Evolutionary conservation across 2,329 filamentous ascomycete genomes (phyloP).

Genomic region (Trichoderma arundinaceum): DNA sequence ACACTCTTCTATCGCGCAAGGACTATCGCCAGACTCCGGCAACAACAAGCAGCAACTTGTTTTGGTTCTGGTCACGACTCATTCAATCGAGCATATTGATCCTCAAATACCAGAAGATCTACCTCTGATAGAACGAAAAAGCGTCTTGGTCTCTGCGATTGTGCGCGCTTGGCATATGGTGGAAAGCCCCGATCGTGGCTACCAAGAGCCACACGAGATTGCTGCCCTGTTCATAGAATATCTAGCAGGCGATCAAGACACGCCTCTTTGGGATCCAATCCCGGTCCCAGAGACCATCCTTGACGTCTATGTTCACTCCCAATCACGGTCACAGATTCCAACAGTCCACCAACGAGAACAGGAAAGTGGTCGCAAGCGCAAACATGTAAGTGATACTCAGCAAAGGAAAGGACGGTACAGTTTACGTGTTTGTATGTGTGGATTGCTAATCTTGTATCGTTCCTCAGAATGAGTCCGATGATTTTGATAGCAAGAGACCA

Average conservation of each 20-base stretch:
- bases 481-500: constrained; percentile 40
- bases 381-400: constrained; percentile 48
- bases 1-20: constrained; percentile 43
- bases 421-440: background rate
- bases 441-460: background rate
- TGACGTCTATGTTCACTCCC: constrained; percentile 52
- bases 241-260: constrained; percentile 44
- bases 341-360: constrained; percentile 32
- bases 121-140: constrained; percentile 54
- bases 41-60: constrained; percentile 49
- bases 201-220: constrained; percentile 52
- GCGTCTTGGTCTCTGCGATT: constrained; percentile 49
- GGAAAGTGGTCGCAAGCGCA: constrained; percentile 53
- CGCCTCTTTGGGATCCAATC: constrained; percentile 54
- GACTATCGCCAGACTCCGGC: constrained; percentile 31
- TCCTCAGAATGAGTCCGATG: constrained; percentile 43
- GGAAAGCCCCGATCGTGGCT: constrained; percentile 48
- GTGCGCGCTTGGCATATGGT: constrained; percentile 48
- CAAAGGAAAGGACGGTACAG: background rate
- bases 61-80: constrained; percentile 55
- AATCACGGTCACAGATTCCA: constrained; percentile 43
- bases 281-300: constrained; percentile 56
- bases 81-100: constrained; percentile 63
- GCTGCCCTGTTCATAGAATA: constrained; percentile 56
- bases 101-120: constrained; percentile 48